Base-by-base conservation (phyloP, 2,329 filamentous ascomycete species). In the Fusarium sp. region DNA sequence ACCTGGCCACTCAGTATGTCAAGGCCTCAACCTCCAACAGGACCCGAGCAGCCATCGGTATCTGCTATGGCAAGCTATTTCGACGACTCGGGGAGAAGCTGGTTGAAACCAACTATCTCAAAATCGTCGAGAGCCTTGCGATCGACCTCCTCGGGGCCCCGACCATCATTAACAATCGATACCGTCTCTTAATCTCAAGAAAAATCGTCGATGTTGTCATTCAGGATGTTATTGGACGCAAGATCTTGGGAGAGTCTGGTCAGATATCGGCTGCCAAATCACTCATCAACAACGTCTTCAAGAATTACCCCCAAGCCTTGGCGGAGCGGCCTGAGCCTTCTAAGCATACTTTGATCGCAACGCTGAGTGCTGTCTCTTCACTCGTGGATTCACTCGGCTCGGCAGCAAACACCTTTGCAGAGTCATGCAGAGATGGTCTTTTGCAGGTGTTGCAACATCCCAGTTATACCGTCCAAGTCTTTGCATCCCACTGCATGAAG, bases 381-480 rank as follows among this genome's bases (percentile, higher is more conserved):
- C 83, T 99, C 33, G 91, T 97, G 65, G 84, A 86, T 40, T 91
- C 88, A 0, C 84, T 99, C 4, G 95, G 94, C 4, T 95, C 95
- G 18, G 94, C 94, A 2, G 87, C 92, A 33, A 92, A 90, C 67
- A 84, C 83, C 58, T 89, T 97, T 72, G 91, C 93, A 7, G 96
- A 99, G 69, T 78, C 86, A 13, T 97, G 93, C 77, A 88, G 95
- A 54, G 96, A 99, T 78, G 91, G 91, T 4, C 82, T 99, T 31
- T 83, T 98, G 38, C 93, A 97, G 77, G 92, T 97, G 6, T 83
- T 98, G 25, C 93, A 97, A 73, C 96, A 99, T 79, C 93, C 94
- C 0, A 97, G 93, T 79, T 98, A 98, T 79, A 96, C 93, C 4
- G 96, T 99, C 2, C 96, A 99, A 76, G 89, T 98, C 3, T 91